Base-by-base conservation (phyloP, 176 grass and related monocot genomes). In the Juncus inflexus region DNA sequence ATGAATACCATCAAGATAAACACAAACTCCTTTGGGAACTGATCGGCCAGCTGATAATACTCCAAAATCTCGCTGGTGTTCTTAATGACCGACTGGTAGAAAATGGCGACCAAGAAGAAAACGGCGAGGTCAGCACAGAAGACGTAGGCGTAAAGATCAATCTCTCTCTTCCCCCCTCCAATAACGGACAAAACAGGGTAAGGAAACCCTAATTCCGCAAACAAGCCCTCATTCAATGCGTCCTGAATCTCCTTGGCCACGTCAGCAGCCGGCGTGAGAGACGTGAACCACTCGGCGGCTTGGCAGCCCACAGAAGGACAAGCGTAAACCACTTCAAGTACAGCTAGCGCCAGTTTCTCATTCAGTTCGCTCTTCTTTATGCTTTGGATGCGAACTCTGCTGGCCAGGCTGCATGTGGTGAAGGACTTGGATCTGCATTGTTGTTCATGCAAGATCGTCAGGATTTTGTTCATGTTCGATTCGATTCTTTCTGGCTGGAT, bases 21-120 rank as follows among this genome's bases (percentile, higher is more conserved):
- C 67, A 96, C 92, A 79, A 86, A 96, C 72, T 96, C 92, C 77
- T 96, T 96, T 1, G 92, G 92, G 69, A 96, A 96, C 72, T 96
- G 92, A 70, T 96, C 92, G 67, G 85, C 91, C 40, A 96, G 79
- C 74, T 91, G 92, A 75, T 96, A 96, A 68, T 90, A 87, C 65
- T 96, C 92, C 62, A 96, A 73, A 75, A 96, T 76, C 57, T 91
- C 74, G 59, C 92, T 96, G 60, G 87, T 91, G 52, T 96, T 91
- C 81, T 96, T 91, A 56, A 96, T 79, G 14, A 96, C 85, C 76
- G 82, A 96, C 63, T 96, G 92, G 74, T 96, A 96, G 40, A 96
- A 96, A 64, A 90, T 96, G 2, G 66, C 63, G 83, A 91, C 87
- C 41, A 96, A 78, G 75, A 96, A 96, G 66, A 96, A 96, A 81